Evolutionary conservation across 306 rosid genomes (phyloP).

Genomic region (Medicago lupulina): DNA sequence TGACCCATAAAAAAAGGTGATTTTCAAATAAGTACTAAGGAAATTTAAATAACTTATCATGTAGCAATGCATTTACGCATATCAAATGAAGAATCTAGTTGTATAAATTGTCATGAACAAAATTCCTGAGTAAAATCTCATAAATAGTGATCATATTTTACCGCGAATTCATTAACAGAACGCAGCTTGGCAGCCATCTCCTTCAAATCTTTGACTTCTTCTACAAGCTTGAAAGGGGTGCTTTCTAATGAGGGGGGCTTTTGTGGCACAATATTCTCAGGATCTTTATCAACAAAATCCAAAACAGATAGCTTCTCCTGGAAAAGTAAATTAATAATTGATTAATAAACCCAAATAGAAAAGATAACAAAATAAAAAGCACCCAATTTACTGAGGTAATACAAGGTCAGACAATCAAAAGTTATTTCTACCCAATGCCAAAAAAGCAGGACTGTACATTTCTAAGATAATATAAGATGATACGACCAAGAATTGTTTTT

Average conservation of each 20-base stretch:
- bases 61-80: conserved; percentile 2
- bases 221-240: conserved; percentile 80
- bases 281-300: conserved; percentile 74
- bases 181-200: conserved; percentile 80
- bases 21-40: background rate
- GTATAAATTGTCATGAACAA: background rate
- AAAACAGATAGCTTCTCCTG: conserved; percentile 68
- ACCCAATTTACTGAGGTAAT: background rate
- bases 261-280: conserved; percentile 53
- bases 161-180: conserved; percentile 85
- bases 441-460: background rate
- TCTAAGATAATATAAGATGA: background rate
- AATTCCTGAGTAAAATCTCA: conserved; percentile 15
- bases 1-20: background rate
- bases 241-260: conserved; percentile 63
- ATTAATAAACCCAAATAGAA: conserved; percentile 3
- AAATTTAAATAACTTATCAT: background rate
- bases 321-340: conserved; percentile 37
- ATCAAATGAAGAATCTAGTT: conserved; percentile 21
- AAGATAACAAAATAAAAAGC: conserved; percentile 13
- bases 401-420: conserved; percentile 12
- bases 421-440: background rate
- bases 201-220: conserved; percentile 78
- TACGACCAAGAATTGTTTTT: background rate
- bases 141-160: conserved; percentile 39